phyloP scores from a whole-genome alignment of 2,329 filamentous ascomycete species.

The Paracoccidioides lutzii region DNA sequence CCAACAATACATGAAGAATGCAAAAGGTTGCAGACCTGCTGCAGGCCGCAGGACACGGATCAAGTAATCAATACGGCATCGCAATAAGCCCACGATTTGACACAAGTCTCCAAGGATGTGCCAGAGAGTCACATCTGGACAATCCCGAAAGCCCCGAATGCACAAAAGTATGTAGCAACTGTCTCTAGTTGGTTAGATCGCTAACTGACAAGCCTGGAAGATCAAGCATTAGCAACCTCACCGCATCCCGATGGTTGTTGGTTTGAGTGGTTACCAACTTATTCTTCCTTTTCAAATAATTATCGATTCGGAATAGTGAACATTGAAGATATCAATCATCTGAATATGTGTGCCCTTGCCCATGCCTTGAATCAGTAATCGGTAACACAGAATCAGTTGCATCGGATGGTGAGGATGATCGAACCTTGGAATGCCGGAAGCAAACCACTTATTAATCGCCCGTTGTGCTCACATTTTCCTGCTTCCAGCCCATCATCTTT shows the following conservation, averaged over 20 bases:
- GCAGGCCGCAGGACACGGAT: neutral
- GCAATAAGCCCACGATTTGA: neutral
- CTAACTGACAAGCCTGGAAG: neutral
- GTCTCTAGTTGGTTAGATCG: neutral
- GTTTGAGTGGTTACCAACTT: neutral
- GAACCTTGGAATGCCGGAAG: too few species aligned
- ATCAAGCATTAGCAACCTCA: neutral
- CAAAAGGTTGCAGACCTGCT: too few species aligned
- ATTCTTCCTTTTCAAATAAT: neutral
- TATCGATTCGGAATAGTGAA: neutral
- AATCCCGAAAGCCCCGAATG: neutral
- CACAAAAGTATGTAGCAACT: too few species aligned
- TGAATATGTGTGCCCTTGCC: too few species aligned
- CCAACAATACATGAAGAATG: too few species aligned
- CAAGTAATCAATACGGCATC: neutral
- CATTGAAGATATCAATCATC: neutral
- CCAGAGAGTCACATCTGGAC: neutral
- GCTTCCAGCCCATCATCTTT: neutral
- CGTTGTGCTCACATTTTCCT: neutral
- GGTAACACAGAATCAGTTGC: too few species aligned
- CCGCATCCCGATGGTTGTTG: neutral
- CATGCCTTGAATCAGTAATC: too few species aligned
- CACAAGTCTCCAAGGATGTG: neutral
- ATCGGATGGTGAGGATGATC: too few species aligned
- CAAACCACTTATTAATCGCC: neutral